Conservation (phyloP, 192 early-diverging fungal genomes). For the Coemansia sp. region DNA sequence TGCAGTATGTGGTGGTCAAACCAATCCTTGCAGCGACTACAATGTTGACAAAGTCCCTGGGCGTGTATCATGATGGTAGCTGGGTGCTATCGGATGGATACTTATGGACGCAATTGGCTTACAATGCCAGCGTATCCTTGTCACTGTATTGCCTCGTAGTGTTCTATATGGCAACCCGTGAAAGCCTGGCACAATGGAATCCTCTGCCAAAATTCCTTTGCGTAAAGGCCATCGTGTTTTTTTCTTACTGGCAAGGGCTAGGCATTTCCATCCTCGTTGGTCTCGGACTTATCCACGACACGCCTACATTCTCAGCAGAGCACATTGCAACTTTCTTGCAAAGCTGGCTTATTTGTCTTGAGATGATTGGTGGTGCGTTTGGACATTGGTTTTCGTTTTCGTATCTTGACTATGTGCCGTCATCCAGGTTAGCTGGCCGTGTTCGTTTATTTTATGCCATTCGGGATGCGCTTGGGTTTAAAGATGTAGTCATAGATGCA, state of each 20-base stretch:
- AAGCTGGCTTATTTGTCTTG: slow-evolving; percentile 89
- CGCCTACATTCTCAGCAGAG: slow-evolving; percentile 59
- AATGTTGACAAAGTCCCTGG: slow-evolving; percentile 75
- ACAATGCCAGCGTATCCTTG: slow-evolving; percentile 86
- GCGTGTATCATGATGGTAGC: slow-evolving; percentile 79
- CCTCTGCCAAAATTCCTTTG: slow-evolving; percentile 94
- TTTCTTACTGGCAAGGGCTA: slow-evolving; percentile 93
- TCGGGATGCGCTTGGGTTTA: slow-evolving; percentile 77
- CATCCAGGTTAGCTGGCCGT: slow-evolving; percentile 67
- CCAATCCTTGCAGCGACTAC: slow-evolving; percentile 76
- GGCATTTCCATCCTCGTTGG: slow-evolving; percentile 79
- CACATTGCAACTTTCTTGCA: slow-evolving; percentile 82
- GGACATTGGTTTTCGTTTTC: slow-evolving; percentile 85
- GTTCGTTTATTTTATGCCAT: slow-evolving; percentile 77
- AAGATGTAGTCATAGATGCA: slow-evolving; percentile 82
- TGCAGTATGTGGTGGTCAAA: slow-evolving; percentile 94
- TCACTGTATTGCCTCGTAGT: slow-evolving; percentile 86
- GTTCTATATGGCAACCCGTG: slow-evolving; percentile 81
- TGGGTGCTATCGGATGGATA: slow-evolving; percentile 71
- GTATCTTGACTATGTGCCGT: slow-evolving; percentile 75
- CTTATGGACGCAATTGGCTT: slow-evolving; percentile 78
- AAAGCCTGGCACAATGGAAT: slow-evolving; percentile 71
- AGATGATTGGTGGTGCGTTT: slow-evolving; percentile 81
- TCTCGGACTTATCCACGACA: slow-evolving; percentile 70
- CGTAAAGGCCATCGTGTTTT: slow-evolving; percentile 91